phyloP scores from a whole-genome alignment of 2,329 filamentous ascomycete genomes.

The Aspergillus chevalieri region DNA sequence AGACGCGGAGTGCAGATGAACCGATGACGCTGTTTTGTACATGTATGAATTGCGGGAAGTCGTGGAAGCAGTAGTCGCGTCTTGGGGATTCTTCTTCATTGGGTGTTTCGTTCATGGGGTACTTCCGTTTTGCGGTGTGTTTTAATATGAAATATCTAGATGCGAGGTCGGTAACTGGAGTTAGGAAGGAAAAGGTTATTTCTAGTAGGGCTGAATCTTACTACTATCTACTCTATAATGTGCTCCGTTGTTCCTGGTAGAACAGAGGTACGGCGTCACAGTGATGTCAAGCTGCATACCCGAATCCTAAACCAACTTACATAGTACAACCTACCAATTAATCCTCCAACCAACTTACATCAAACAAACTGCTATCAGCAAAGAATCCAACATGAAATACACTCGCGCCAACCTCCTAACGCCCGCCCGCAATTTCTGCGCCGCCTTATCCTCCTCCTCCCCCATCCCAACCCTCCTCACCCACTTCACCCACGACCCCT shows the following conservation, averaged over 20 bases:
- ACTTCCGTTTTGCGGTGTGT: not conserved
- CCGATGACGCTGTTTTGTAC: slow-evolving; percentile 54
- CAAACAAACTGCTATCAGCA: not conserved
- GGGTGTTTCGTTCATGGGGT: slow-evolving; percentile 4
- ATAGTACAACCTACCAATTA: too few species aligned
- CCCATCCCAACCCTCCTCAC: slow-evolving; percentile 22
- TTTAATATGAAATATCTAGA: not conserved
- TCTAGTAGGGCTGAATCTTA: too few species aligned
- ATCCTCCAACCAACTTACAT: not conserved
- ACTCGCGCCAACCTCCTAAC: slow-evolving; percentile 16
- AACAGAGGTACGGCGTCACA: not conserved
- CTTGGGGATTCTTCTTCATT: slow-evolving; percentile 3
- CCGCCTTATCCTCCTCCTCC: slow-evolving; percentile 22
- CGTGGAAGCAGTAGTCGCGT: slow-evolving; percentile 36
- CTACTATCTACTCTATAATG: too few species aligned
- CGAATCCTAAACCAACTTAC: not conserved
- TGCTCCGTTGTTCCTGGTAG: too few species aligned
- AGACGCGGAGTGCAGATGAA: slow-evolving; percentile 92
- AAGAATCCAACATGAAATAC: not conserved
- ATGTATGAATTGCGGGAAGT: slow-evolving; percentile 44
- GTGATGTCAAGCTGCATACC: not conserved
- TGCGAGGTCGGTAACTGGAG: not conserved
- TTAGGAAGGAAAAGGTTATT: not conserved
- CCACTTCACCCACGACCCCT: slow-evolving; percentile 28
- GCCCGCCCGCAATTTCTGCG: slow-evolving; percentile 23